Conservation (phyloP, 73 alveolate species). For the Paramecium biaurelia region DNA sequence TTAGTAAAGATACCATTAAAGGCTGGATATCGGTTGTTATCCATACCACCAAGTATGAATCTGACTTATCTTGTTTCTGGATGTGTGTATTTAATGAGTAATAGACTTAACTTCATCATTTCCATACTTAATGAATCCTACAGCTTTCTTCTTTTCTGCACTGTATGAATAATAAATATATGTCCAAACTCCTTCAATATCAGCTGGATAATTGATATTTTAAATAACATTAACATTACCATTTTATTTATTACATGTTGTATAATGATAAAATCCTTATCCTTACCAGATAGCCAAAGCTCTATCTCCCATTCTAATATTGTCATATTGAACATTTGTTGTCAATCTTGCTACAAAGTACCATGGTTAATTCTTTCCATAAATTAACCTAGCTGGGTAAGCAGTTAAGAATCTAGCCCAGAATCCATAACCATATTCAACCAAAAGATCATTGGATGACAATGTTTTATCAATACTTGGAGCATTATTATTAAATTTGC, state of each 20-base stretch:
- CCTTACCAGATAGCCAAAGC: conserved; percentile 53
- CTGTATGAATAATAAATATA: conserved; percentile 44
- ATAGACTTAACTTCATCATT: neutral
- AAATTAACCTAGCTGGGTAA: neutral
- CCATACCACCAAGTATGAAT: conserved; percentile 42
- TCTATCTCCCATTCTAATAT: conserved; percentile 53
- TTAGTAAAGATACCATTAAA: conserved; percentile 13
- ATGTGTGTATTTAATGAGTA: conserved; percentile 15
- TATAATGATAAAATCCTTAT: conserved; percentile 42
- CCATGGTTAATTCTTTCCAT: conserved; percentile 44
- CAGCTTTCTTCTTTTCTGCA: conserved; percentile 15
- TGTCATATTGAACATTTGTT: neutral
- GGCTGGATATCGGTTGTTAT: conserved; percentile 44
- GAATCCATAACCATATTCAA: conserved; percentile 49
- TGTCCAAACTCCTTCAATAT: conserved; percentile 60
- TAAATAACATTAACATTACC: conserved; percentile 33
- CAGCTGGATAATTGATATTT: conserved; percentile 53
- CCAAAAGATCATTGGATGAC: neutral
- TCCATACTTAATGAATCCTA: conserved; percentile 26
- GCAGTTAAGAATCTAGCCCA: conserved; percentile 45
- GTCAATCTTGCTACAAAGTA: conserved; percentile 32
- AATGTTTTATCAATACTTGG: neutral
- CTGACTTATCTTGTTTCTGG: neutral
- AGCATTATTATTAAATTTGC: conserved; percentile 16
- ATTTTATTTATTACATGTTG: neutral